Conservation (phyloP, 2,329 filamentous ascomycete genomes). For the Xylaria sp. region DNA sequence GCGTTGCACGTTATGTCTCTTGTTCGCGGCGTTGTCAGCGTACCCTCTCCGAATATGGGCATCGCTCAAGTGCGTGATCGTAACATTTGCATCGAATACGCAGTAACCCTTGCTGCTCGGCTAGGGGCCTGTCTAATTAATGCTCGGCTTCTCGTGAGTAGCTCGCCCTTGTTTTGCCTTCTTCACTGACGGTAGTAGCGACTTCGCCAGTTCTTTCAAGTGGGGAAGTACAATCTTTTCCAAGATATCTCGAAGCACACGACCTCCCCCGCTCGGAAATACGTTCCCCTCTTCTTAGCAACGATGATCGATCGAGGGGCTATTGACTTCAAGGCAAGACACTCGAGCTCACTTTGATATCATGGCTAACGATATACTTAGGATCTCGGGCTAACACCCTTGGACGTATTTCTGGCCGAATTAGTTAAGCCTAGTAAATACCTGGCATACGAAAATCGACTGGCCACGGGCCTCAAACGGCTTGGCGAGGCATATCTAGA, state of each 20-base stretch:
- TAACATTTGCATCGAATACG: constrained; percentile 39
- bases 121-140: constrained; percentile 43
- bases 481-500: constrained; percentile 42
- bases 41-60: constrained; percentile 20
- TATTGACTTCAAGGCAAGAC: constrained; percentile 40
- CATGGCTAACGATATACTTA: constrained; percentile 20
- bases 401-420: constrained; percentile 49
- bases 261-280: constrained; percentile 38
- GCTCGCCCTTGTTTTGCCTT: constrained; percentile 6
- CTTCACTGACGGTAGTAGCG: constrained; percentile 31
- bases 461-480: constrained; percentile 43
- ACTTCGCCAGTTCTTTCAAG: constrained; percentile 42
- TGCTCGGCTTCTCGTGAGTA: constrained; percentile 38
- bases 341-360: constrained; percentile 3
- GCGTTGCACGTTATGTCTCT: constrained; percentile 45
- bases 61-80: constrained; percentile 25
- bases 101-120: constrained; percentile 41
- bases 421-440: constrained; percentile 46
- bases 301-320: constrained; percentile 44
- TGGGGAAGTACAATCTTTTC: constrained; percentile 48
- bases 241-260: constrained; percentile 38
- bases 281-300: constrained; percentile 47
- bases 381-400: constrained; percentile 40
- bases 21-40: constrained; percentile 37
- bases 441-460: constrained; percentile 44